Evolutionary conservation across 192 early-diverging fungal species (phyloP), one percentile per base, ranked within the genome.

Genomic region (Chytriomyces hyalinus): DNA sequence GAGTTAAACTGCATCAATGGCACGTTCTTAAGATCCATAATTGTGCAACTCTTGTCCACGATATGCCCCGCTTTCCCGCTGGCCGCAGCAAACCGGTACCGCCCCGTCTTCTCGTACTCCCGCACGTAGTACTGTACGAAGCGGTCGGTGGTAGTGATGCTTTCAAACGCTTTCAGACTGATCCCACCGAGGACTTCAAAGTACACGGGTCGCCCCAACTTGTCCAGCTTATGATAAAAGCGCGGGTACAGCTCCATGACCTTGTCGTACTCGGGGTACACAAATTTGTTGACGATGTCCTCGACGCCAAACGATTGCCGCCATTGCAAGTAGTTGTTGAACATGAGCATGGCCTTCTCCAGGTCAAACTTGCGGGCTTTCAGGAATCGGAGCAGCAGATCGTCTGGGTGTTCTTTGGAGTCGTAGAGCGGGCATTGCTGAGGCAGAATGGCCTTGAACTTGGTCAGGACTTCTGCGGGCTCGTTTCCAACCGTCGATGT

Each of bases 11-110:
- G 83, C 46, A 86, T 84, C 28, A 92, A 86, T 47, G 91, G 90
- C 28, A 97, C 91, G 50, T 92, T 92, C 6, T 93, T 89, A 78
- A 94, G 87, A 75, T 97, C 95, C 73, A 97, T 87, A 62, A 97
- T 92, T 17, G 94, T 93, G 13, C 91, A 92, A 76, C 91, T 90
- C 78, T 92, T 87, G 64, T 93, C 92, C 61, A 97, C 90, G 65
- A 81, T 53, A 28, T 84, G 87, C 5, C 84, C 85, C 24, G 81
- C 61, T 49, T 87, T 81, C 62, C 84, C 78, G 47, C 91, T 90
- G 63, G 92, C 92, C 65, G 94, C 94, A 24, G 87, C 85, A 78
- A 96, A 81, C 61, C 91, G 84, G 53, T 92, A 62, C 89, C 79
- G 7, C 84, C 87, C 61, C 82, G 89, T 78, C 88, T 84, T 87